These are phyloP conservation scores for Lasiodiplodia sp. DNA, from an alignment of 2,329 filamentous ascomycete species.

Conservation along the genomic window DNA sequence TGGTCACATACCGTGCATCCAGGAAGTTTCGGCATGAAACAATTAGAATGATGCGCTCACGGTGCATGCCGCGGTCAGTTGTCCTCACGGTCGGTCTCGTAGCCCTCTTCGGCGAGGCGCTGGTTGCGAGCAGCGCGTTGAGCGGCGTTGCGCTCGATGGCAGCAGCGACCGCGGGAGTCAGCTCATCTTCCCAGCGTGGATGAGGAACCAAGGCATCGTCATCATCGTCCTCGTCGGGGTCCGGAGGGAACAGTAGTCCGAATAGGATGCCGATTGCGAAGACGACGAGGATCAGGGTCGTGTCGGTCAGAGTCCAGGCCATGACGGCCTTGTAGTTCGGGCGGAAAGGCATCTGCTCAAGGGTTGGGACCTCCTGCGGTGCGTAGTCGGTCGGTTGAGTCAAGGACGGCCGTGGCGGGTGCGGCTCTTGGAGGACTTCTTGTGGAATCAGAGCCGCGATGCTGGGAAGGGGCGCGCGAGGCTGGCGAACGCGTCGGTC, in stretches of 20 bases:
- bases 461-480: not conserved
- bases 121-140: not conserved
- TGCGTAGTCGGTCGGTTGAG: not conserved
- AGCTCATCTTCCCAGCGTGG: not conserved
- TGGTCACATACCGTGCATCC: too few species aligned
- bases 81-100: slow-evolving; percentile 5
- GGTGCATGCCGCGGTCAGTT: not conserved
- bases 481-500: not conserved
- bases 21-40: too few species aligned
- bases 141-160: not conserved
- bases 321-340: not conserved
- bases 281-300: not conserved
- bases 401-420: not conserved
- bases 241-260: not conserved
- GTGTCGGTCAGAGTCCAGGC: not conserved
- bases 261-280: not conserved
- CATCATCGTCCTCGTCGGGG: not conserved
- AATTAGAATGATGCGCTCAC: too few species aligned
- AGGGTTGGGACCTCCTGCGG: not conserved
- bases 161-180: not conserved
- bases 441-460: not conserved
- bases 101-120: not conserved
- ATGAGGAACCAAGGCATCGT: not conserved
- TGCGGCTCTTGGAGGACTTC: not conserved
- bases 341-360: not conserved